Conservation (phyloP, 129 eudicot species). For the Tagetes patula region DNA sequence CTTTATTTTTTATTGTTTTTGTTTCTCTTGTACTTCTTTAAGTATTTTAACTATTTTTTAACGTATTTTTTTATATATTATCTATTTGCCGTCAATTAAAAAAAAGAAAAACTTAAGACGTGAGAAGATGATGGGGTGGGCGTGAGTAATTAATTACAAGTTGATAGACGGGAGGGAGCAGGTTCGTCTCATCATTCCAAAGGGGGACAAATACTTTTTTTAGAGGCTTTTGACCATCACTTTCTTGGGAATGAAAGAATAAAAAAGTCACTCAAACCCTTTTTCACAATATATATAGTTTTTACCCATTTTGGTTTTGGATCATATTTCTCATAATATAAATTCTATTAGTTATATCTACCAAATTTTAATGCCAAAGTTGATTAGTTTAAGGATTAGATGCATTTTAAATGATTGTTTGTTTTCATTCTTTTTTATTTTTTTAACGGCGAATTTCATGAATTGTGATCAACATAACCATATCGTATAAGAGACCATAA, state of each 20-base stretch:
- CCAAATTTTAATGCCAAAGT: too few relatives aligned
- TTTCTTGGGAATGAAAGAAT: constrained; percentile 76
- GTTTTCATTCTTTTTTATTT: too few relatives aligned
- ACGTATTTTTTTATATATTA: too few relatives aligned
- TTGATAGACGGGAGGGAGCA: constrained; percentile 35
- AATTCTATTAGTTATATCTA: too few relatives aligned
- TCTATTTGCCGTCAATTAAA: too few relatives aligned
- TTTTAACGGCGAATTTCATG: too few relatives aligned
- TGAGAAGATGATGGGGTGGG: constrained; percentile 32
- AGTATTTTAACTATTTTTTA: background rate
- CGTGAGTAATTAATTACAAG: constrained; percentile 25
- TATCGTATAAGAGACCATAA: too few relatives aligned
- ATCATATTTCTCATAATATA: constrained; percentile 4
- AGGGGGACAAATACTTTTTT: constrained; percentile 33
- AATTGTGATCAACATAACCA: too few relatives aligned
- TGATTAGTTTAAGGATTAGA: too few relatives aligned
- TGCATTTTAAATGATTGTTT: too few relatives aligned
- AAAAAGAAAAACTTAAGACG: background rate
- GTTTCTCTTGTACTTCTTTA: too few relatives aligned
- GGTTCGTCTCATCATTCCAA: constrained; percentile 38
- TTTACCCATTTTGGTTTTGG: constrained; percentile 4
- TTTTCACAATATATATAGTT: constrained; percentile 10
- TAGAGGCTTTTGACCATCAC: constrained; percentile 18
- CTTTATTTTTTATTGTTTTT: too few relatives aligned
- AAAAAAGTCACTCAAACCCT: constrained; percentile 24